Percentiles rank a stretch among this genome's conserved stretches.
Evolutionary conservation across 2,329 filamentous ascomycete genomes (phyloP).

Genomic region (Pseudogymnoascus sp.): DNA sequence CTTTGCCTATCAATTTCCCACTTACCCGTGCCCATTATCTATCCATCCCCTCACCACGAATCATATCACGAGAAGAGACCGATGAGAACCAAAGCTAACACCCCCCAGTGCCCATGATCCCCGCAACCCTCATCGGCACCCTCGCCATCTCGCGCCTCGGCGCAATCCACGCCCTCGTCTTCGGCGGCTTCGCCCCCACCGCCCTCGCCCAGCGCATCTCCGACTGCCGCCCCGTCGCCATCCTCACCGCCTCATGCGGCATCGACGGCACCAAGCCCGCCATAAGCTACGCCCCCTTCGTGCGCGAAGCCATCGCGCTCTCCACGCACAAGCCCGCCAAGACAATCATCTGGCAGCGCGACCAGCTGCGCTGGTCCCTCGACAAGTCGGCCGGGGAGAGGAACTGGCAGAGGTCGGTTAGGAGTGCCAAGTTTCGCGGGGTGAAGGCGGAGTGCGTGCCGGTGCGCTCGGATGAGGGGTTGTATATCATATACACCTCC

Average conservation of each 20-base stretch:
- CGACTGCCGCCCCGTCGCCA: constrained; percentile 62
- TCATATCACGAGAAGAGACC: constrained; percentile 9
- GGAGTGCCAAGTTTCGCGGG: constrained; percentile 58
- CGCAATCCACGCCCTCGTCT: constrained; percentile 85
- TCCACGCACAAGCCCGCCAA: constrained; percentile 63
- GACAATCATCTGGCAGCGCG: constrained; percentile 76
- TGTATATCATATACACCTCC: constrained; percentile 90
- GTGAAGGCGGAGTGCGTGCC: constrained; percentile 67
- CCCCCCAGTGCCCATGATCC: constrained; percentile 84
- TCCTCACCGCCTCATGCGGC: constrained; percentile 86
- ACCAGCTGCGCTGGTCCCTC: constrained; percentile 68
- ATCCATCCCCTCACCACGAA: background rate
- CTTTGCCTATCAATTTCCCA: background rate
- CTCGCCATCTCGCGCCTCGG: constrained; percentile 74
- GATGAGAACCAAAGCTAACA: background rate
- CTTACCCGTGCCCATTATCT: no score
- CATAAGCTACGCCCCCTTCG: constrained; percentile 65
- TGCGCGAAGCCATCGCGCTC: constrained; percentile 61
- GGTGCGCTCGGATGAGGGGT: constrained; percentile 64
- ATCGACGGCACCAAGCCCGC: constrained; percentile 81
- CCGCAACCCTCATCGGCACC: constrained; percentile 76
- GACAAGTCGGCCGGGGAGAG: constrained; percentile 59
- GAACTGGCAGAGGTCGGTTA: constrained; percentile 70
- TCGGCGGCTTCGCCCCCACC: constrained; percentile 78
- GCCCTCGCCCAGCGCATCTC: constrained; percentile 86